Evolutionary conservation across 2,329 filamentous ascomycete genomes (phyloP).

Genomic region (Fusarium illudens): DNA sequence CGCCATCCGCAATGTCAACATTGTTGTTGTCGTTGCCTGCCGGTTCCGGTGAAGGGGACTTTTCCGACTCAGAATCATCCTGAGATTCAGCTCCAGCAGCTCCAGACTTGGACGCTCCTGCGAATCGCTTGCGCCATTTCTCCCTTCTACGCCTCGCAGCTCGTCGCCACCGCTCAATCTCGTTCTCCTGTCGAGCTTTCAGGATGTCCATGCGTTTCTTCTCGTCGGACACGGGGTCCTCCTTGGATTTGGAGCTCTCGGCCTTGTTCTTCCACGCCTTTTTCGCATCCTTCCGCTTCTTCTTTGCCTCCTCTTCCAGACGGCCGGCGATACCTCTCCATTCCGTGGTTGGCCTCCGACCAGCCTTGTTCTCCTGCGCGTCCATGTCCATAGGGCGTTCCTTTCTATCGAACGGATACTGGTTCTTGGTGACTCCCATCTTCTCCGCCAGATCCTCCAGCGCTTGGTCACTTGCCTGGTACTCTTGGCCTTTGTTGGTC

Average conservation of each 20-base stretch:
- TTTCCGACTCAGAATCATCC: background rate
- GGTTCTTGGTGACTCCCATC: slow-evolving; percentile 15
- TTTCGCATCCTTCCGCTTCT: background rate
- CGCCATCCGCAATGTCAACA: too few species aligned
- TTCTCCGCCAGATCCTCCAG: slow-evolving; percentile 9
- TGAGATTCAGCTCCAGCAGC: background rate
- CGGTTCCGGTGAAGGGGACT: background rate
- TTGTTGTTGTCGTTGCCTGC: background rate
- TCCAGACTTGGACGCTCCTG: too few species aligned
- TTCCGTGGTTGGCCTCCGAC: background rate
- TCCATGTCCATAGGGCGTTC: slow-evolving; percentile 22
- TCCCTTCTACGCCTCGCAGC: background rate
- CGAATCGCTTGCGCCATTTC: background rate
- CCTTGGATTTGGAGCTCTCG: background rate
- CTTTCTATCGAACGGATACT: slow-evolving; percentile 8
- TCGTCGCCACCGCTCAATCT: slow-evolving; percentile 1
- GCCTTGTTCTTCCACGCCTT: background rate
- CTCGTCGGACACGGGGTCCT: background rate
- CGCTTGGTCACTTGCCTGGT: background rate
- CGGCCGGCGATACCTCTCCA: background rate
- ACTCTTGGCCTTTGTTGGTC: background rate
- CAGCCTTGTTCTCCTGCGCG: background rate
- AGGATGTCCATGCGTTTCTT: background rate
- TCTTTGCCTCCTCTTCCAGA: background rate
- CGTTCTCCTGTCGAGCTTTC: background rate